Conservation (phyloP, 345 rosid species). For the Acer campestre region DNA sequence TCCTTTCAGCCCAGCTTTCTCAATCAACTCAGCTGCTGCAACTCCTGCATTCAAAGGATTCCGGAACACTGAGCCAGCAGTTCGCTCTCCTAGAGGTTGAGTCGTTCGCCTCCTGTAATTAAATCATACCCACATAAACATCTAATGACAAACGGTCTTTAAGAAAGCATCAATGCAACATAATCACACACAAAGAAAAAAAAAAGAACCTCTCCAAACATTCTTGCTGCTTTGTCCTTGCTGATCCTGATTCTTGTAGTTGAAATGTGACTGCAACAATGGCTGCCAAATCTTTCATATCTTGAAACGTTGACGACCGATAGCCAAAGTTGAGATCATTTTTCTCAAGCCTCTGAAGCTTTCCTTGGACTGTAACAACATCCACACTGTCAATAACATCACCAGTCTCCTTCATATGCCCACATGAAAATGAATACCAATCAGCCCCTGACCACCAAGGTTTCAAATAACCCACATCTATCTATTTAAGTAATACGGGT, state of each 20-base stretch:
- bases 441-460: neutral
- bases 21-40: slow-evolving; percentile 36
- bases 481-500: too few species aligned
- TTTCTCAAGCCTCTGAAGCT: slow-evolving; percentile 21
- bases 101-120: slow-evolving; percentile 24
- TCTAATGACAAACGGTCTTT: neutral
- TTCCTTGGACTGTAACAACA: slow-evolving; percentile 23
- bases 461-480: slow-evolving; percentile 10
- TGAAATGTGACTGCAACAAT: slow-evolving; percentile 35
- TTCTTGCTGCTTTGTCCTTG: slow-evolving; percentile 28
- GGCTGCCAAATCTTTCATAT: slow-evolving; percentile 34
- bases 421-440: neutral
- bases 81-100: slow-evolving; percentile 31
- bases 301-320: slow-evolving; percentile 34
- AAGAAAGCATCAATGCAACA: neutral
- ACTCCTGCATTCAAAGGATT: slow-evolving; percentile 26
- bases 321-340: slow-evolving; percentile 32
- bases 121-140: slow-evolving; percentile 1
- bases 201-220: slow-evolving; percentile 16
- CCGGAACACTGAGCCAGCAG: slow-evolving; percentile 32
- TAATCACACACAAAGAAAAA: neutral
- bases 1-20: slow-evolving; percentile 36
- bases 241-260: slow-evolving; percentile 25
- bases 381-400: slow-evolving; percentile 28
- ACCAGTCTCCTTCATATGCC: slow-evolving; percentile 30